Evolutionary conservation across 2,329 filamentous ascomycete genomes (phyloP).

Genomic region (Botrytis porri): DNA sequence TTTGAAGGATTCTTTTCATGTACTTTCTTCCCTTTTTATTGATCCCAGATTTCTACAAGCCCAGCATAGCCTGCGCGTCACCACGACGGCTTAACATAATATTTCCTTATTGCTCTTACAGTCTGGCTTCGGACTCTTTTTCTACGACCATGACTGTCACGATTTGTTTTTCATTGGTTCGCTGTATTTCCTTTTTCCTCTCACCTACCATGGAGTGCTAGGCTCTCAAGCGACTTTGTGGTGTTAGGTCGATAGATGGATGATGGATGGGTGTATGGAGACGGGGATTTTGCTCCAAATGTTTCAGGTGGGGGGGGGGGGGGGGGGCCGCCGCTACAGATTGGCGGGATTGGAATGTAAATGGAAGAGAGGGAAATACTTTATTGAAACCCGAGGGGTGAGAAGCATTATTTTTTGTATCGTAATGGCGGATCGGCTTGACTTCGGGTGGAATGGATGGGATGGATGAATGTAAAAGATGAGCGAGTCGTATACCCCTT

Average conservation of each 20-base stretch:
- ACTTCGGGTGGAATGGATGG: background rate
- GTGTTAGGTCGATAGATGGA: background rate
- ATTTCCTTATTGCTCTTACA: background rate
- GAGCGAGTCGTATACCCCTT: constrained; percentile 7
- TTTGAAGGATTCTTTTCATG: constrained; percentile 19
- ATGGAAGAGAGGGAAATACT: background rate
- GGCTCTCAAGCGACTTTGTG: background rate
- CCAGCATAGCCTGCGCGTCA: constrained; percentile 8
- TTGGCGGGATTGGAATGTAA: background rate
- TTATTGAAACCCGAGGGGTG: background rate
- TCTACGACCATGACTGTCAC: constrained; percentile 19
- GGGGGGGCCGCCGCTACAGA: background rate
- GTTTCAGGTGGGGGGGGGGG: no score
- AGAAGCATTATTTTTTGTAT: background rate
- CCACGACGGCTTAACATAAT: constrained; percentile 12
- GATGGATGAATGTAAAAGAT: constrained; percentile 4
- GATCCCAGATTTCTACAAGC: background rate
- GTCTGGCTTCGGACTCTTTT: constrained; percentile 7
- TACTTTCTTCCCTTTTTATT: constrained; percentile 13
- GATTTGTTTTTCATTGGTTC: constrained; percentile 8
- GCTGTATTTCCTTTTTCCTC: constrained; percentile 10
- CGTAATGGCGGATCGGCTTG: background rate
- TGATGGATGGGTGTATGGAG: background rate
- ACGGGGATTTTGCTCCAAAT: background rate
- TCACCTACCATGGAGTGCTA: background rate